Evolutionary conservation across 1,284 basidiomycete species (phyloP).

Genomic region (Sphagnurus paluster): DNA sequence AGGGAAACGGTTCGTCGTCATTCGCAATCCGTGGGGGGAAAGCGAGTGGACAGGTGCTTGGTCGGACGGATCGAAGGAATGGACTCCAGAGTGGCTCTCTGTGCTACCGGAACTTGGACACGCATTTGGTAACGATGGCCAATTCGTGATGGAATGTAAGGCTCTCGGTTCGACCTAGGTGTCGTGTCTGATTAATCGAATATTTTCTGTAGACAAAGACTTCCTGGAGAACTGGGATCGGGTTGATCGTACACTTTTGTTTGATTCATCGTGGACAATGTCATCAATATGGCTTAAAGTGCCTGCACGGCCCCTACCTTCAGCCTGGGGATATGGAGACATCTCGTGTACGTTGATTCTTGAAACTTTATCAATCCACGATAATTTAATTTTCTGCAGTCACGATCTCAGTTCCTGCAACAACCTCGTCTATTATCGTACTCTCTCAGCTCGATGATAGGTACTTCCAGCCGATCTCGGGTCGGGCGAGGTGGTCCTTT

Average conservation of each 20-base stretch:
- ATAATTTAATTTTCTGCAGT: conserved; percentile 28
- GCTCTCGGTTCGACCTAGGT: background rate
- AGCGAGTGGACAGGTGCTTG: conserved; percentile 56
- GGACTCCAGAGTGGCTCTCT: conserved; percentile 50
- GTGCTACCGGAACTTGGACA: conserved; percentile 39
- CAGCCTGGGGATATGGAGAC: conserved; percentile 53
- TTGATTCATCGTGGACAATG: conserved; percentile 53
- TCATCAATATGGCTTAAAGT: conserved; percentile 55
- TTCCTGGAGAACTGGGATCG: conserved; percentile 51
- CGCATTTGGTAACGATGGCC: conserved; percentile 51
- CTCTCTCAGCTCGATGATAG: conserved; percentile 49
- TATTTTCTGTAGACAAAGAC: conserved; percentile 48
- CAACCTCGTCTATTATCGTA: conserved; percentile 43
- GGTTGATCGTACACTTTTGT: conserved; percentile 50
- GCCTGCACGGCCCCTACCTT: conserved; percentile 36
- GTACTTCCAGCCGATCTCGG: conserved; percentile 40
- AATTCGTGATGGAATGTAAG: conserved; percentile 60
- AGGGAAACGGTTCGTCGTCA: conserved; percentile 49
- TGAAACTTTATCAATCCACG: background rate
- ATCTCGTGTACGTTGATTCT: conserved; percentile 39
- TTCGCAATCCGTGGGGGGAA: conserved; percentile 56
- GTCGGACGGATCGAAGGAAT: conserved; percentile 58
- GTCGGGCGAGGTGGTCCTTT: conserved; percentile 37
- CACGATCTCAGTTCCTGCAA: conserved; percentile 38
- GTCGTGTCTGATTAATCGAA: too few relatives aligned